These are phyloP conservation scores for Exophiala dermatitidis DNA, from an alignment of 2,329 filamentous ascomycete genomes.

Conservation along the genomic window DNA sequence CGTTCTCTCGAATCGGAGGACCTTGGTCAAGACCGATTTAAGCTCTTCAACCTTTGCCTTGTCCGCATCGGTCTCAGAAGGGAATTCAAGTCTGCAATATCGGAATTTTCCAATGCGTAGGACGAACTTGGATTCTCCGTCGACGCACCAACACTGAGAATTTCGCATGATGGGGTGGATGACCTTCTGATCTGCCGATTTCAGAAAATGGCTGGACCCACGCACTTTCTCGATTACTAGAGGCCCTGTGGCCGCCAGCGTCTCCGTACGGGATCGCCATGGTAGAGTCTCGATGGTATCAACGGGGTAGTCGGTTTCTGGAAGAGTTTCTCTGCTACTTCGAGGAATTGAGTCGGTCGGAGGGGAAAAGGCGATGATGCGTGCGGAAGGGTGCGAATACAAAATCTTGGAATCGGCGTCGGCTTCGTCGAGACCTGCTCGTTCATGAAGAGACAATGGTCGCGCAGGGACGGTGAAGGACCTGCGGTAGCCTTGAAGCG, in stretches of 20 bases:
- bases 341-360: constrained; percentile 28
- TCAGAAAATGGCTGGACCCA: constrained; percentile 79
- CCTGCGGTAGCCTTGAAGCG: constrained; percentile 22
- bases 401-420: constrained; percentile 42
- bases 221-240: constrained; percentile 80
- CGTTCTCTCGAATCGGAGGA: constrained; percentile 81
- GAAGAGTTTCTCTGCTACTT: constrained; percentile 35
- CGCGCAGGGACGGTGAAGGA: constrained; percentile 24
- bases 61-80: constrained; percentile 58
- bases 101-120: constrained; percentile 73
- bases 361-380: constrained; percentile 60
- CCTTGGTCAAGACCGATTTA: constrained; percentile 60
- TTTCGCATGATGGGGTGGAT: constrained; percentile 81
- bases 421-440: constrained; percentile 25
- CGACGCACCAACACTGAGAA: constrained; percentile 90
- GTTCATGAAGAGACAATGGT: constrained; percentile 22
- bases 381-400: constrained; percentile 65
- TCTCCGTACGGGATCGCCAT: constrained; percentile 69
- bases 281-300: constrained; percentile 57
- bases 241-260: constrained; percentile 73
- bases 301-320: constrained; percentile 43
- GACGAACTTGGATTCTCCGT: constrained; percentile 77
- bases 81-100: constrained; percentile 87
- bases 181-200: constrained; percentile 61
- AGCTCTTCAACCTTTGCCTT: constrained; percentile 57